phyloP scores from a whole-genome alignment of 257 asterid genomes.

The Lantana camara region DNA sequence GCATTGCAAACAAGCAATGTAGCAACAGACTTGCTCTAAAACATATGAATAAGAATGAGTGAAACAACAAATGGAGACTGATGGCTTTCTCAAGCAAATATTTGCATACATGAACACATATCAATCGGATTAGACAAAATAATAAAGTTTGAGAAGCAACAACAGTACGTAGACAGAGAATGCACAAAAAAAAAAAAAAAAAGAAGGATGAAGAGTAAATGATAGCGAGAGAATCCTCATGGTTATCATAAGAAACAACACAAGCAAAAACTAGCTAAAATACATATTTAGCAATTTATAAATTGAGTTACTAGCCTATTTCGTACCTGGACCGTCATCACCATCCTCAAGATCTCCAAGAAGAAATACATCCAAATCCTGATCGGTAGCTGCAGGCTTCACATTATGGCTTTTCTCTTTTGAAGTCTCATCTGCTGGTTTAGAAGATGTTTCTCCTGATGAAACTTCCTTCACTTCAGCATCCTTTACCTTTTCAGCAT shows the following conservation, averaged over 20 bases:
- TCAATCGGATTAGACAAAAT: no score
- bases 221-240: background rate
- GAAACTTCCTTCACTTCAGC: conserved; percentile 50
- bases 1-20: background rate
- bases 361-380: conserved; percentile 94
- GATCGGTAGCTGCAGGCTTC: conserved; percentile 63
- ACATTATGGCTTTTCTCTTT: conserved; percentile 49
- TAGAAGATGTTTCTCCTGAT: conserved; percentile 48
- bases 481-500: conserved; percentile 53
- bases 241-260: background rate
- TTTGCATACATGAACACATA: no score
- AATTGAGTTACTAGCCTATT: background rate
- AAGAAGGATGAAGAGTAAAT: no score
- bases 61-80: background rate
- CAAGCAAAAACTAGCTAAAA: conserved; percentile 16
- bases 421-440: conserved; percentile 31
- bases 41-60: background rate
- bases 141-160: no score
- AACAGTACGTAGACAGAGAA: no score
- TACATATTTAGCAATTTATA: background rate
- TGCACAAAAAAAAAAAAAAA: no score
- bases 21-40: background rate
- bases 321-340: conserved; percentile 88
- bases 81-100: background rate
- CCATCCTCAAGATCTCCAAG: conserved; percentile 89